Evolutionary conservation across 2,329 filamentous ascomycete species (phyloP), one percentile per base, ranked within the genome.

Genomic region (Paramyrothecium sp.): DNA sequence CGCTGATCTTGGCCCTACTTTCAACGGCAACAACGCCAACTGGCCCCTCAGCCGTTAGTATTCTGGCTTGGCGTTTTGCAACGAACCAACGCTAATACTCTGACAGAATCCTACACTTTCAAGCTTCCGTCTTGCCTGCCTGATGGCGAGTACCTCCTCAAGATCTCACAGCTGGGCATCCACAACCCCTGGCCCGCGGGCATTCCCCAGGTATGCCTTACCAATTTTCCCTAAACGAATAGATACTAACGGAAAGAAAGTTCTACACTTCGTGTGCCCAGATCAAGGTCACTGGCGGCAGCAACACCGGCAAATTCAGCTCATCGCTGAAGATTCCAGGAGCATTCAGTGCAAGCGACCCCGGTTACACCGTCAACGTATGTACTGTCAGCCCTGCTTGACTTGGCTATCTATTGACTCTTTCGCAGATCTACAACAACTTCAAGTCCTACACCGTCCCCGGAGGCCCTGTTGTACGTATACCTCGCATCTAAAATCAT

Each of bases 91-190:
- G 49, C 50, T 52, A 52, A 61, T 49, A n/a, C 11, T 12, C n/a
- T 17, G 54, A 44, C 38, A 69, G 70, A 65, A 33, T 61, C 64
- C 1, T 74, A 75, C 66, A 63, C 65, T 30, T 68, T 63, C 63
- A 64, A 71, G 50, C 79, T 87, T 58, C 84, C 84, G 3, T 60
- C 68, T n/a, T 78, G 78, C 60, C 73, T 87, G 48, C 76, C 77
- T 26, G 68, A 82, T 41, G 84, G 84, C 58, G 79, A 85, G 62
- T 86, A 87, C 66, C 78, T 87, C 56, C 74, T 86, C 19, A 77
- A 83, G 41, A 79, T 84, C 66, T 81, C 85, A 71, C 77, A 83
- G 54, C 79, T 89, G 54, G 86, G 81, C 22, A 82, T 89, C 54
- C 86, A 89, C 75, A 79, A 81, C 60, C 79, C 79, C 2, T 73